phyloP scores from a whole-genome alignment of 148 eudicot species.

The Arctostaphylos glauca region DNA sequence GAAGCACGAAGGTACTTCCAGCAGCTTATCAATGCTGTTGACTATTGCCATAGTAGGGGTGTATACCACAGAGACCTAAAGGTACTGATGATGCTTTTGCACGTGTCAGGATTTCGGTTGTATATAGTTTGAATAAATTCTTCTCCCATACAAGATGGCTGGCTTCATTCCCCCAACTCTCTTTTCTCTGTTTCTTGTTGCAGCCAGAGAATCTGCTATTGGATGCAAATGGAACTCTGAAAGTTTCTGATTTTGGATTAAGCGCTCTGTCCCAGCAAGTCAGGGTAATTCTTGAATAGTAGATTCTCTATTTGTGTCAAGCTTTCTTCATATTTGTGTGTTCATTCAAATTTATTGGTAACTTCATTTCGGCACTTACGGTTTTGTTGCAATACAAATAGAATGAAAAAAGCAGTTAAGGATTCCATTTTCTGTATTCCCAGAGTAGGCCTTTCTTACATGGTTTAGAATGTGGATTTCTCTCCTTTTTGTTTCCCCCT shows the following conservation, averaged over 20 bases:
- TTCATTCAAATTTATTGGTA: neutral
- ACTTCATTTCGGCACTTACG: neutral
- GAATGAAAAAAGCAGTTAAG: neutral
- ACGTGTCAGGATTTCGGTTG: neutral
- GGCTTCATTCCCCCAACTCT: neutral
- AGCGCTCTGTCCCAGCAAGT: constrained; percentile 96
- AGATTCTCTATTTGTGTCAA: constrained; percentile 11
- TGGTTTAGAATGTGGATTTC: neutral
- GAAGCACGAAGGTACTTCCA: constrained; percentile 97
- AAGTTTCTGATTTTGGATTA: constrained; percentile 97
- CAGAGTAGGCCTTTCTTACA: neutral
- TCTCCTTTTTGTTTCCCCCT: neutral
- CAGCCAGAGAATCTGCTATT: constrained; percentile 93
- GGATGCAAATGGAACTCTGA: constrained; percentile 78
- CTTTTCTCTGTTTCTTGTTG: constrained; percentile 14
- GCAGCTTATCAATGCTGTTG: constrained; percentile 91
- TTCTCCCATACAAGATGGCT: neutral
- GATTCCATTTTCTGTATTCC: neutral
- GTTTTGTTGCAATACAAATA: neutral
- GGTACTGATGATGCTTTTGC: constrained; percentile 33
- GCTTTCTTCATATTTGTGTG: neutral
- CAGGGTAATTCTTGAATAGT: constrained; percentile 46
- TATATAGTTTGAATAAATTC: neutral
- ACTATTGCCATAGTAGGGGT: constrained; percentile 98
- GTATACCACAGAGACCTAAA: constrained; percentile 93